Percentiles rank a stretch among this genome's conserved stretches.
These are phyloP conservation scores for Suillus paluster DNA, from an alignment of 768 basidiomycete genomes.

Conservation along the genomic window DNA sequence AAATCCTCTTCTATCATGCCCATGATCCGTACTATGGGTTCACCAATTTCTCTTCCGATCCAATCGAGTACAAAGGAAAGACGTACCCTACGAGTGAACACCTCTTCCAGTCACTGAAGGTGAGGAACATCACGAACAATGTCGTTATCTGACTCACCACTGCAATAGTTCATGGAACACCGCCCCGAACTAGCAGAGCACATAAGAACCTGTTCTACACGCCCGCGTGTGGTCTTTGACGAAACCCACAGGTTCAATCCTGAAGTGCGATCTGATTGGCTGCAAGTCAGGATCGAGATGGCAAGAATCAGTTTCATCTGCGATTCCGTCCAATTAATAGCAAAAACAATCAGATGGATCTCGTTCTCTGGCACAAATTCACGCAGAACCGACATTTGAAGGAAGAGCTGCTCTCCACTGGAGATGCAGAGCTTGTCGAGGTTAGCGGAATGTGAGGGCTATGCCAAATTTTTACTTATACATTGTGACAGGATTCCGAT, in stretches of 20 bases:
- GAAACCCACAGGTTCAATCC: slow-evolving; percentile 41
- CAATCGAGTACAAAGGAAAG: slow-evolving; percentile 42
- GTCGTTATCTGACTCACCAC: neutral
- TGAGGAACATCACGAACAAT: slow-evolving; percentile 18
- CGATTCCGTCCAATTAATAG: neutral
- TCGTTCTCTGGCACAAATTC: slow-evolving; percentile 45
- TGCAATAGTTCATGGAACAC: slow-evolving; percentile 35
- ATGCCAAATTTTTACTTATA: slow-evolving; percentile 22
- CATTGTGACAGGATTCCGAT: too few species aligned
- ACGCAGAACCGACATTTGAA: slow-evolving; percentile 43
- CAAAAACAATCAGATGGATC: slow-evolving; percentile 37
- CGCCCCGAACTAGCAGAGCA: slow-evolving; percentile 40
- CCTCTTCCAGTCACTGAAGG: slow-evolving; percentile 40
- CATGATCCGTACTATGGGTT: slow-evolving; percentile 43
- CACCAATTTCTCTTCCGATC: slow-evolving; percentile 49
- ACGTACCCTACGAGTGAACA: slow-evolving; percentile 52
- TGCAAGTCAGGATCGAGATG: slow-evolving; percentile 37
- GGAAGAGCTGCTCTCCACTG: slow-evolving; percentile 40
- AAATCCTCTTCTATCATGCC: slow-evolving; percentile 37
- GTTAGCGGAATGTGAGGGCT: slow-evolving; percentile 29
- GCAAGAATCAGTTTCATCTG: slow-evolving; percentile 17
- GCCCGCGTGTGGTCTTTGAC: slow-evolving; percentile 37
- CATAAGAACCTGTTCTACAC: slow-evolving; percentile 37
- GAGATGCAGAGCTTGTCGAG: slow-evolving; percentile 43
- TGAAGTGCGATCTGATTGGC: slow-evolving; percentile 40